Conservation (phyloP, 306 rosid genomes). For the Mimosa pudica region DNA sequence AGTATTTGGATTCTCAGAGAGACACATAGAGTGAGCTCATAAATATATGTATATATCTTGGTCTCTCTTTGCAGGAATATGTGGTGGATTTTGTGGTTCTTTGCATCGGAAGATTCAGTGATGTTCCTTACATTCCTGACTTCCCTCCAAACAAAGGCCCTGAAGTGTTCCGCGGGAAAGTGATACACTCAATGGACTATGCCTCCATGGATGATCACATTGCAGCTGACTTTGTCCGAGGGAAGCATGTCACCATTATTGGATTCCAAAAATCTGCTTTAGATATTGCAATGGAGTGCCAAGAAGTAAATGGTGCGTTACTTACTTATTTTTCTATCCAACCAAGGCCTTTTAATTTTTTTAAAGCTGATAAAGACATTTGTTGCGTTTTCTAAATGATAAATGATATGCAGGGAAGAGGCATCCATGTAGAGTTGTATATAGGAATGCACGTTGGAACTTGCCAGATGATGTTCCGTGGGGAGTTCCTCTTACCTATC, state of each 20-base stretch:
- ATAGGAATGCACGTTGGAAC: slow-evolving; percentile 57
- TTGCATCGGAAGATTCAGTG: slow-evolving; percentile 75
- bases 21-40: not conserved
- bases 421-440: slow-evolving; percentile 64
- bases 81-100: slow-evolving; percentile 65
- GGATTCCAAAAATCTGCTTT: slow-evolving; percentile 72
- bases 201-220: slow-evolving; percentile 50
- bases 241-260: slow-evolving; percentile 56
- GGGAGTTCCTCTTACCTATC: slow-evolving; percentile 62
- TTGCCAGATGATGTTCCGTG: slow-evolving; percentile 65
- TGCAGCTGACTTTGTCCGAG: slow-evolving; percentile 45
- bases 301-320: slow-evolving; percentile 49
- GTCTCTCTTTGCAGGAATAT: slow-evolving; percentile 37
- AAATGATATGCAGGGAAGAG: slow-evolving; percentile 43
- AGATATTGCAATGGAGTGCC: slow-evolving; percentile 66
- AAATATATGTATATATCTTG: not conserved
- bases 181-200: slow-evolving; percentile 62
- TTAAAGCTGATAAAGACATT: not conserved
- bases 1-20: not conserved
- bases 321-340: not conserved
- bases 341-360: not conserved
- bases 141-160: slow-evolving; percentile 64
- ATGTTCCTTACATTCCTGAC: slow-evolving; percentile 66
- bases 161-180: slow-evolving; percentile 51
- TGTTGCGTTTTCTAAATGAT: not conserved